Evolutionary conservation across 805 yeast species (phyloP).

Genomic region (Metschnikowia matae): DNA sequence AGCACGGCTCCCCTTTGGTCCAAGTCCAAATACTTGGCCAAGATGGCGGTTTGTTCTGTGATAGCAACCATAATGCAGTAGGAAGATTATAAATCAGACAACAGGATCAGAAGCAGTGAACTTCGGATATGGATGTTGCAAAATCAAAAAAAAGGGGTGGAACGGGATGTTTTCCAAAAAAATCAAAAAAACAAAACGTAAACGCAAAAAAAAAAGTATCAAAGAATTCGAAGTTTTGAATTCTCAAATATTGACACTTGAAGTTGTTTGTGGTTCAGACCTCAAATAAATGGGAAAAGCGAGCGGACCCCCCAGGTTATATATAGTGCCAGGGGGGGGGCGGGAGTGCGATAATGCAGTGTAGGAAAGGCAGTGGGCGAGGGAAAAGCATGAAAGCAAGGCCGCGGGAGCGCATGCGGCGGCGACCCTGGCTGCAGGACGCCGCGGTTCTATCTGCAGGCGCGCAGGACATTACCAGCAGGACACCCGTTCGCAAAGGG

Average conservation of each 20-base stretch:
- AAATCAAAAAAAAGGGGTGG: too few species aligned
- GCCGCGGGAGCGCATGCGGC: conserved; percentile 8
- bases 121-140: neutral
- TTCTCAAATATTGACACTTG: neutral
- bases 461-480: neutral
- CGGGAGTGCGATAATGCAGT: conserved; percentile 5
- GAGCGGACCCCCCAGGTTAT: neutral
- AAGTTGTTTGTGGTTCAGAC: conserved; percentile 1
- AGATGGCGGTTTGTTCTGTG: conserved; percentile 69
- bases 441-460: neutral
- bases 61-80: conserved; percentile 29
- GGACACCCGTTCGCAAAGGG: conserved; percentile 4
- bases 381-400: conserved; percentile 15
- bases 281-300: neutral
- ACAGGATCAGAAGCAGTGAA: neutral
- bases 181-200: too few species aligned
- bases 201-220: neutral
- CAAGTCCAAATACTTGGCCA: conserved; percentile 77
- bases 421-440: neutral
- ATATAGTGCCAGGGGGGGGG: conserved; percentile 2
- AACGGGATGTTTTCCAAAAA: neutral
- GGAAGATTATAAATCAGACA: neutral
- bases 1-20: conserved; percentile 82
- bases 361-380: conserved; percentile 3
- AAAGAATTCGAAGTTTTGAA: neutral